A percentile compares a stretch with the other conserved stretches of the same genome.
phyloP scores from a whole-genome alignment of 2,329 filamentous ascomycete species.

The Pyrenochaeta sp. region DNA sequence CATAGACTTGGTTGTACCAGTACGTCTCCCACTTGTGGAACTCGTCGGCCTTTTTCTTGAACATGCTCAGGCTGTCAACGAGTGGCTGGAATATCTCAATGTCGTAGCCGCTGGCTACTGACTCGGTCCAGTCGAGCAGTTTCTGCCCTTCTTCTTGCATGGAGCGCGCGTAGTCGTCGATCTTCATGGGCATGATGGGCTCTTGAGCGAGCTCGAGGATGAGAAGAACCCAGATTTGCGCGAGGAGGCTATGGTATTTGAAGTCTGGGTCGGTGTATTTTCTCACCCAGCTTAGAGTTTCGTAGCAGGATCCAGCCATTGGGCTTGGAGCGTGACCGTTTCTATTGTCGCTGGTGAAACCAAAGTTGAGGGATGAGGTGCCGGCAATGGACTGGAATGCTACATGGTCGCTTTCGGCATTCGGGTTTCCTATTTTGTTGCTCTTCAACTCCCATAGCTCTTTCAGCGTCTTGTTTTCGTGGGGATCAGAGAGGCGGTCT shows the following conservation, averaged over 20 bases:
- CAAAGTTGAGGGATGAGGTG: slow-evolving; percentile 84
- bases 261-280: slow-evolving; percentile 83
- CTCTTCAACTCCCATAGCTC: slow-evolving; percentile 76
- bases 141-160: slow-evolving; percentile 71
- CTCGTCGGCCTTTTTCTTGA: slow-evolving; percentile 65
- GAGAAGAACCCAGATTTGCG: slow-evolving; percentile 81
- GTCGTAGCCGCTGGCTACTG: slow-evolving; percentile 52
- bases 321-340: slow-evolving; percentile 55
- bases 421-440: slow-evolving; percentile 70
- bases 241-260: slow-evolving; percentile 78
- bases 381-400: slow-evolving; percentile 93
- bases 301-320: slow-evolving; percentile 85
- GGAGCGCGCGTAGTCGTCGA: slow-evolving; percentile 73
- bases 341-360: slow-evolving; percentile 66
- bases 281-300: slow-evolving; percentile 87
- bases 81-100: slow-evolving; percentile 66
- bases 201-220: slow-evolving; percentile 84
- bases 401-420: slow-evolving; percentile 81
- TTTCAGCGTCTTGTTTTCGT: slow-evolving; percentile 72
- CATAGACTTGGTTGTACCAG: slow-evolving; percentile 78
- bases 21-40: slow-evolving; percentile 79
- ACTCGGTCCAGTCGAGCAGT: slow-evolving; percentile 69
- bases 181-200: slow-evolving; percentile 82
- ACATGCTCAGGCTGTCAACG: slow-evolving; percentile 66
- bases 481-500: slow-evolving; percentile 76